Evolutionary conservation across 208 protist genomes (phyloP), one percentile per base, ranked within the genome.

Genomic region (Trichomonas gallinae): DNA sequence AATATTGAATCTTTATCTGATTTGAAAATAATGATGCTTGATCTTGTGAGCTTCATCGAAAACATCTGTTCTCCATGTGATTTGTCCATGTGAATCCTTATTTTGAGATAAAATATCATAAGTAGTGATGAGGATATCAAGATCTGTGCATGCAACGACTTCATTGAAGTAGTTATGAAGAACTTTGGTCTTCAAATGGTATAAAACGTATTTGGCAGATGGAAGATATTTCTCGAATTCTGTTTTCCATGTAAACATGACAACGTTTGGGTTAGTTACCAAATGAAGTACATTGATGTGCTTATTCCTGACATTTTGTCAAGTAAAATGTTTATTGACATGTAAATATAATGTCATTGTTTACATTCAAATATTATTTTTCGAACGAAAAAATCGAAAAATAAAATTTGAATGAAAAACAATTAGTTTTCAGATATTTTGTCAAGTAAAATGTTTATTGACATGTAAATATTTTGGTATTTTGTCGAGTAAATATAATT

Each of bases 201-300:
- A 98, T 26, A 97, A 38, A 31, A 98, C 44, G 1, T 98, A 96
- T 85, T 98, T 98, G 48, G 98, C 85, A 31, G 96, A 44, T 21
- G 98, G 98, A 34, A 97, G 97, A 98, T 98, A 98, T 42, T 98
- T 97, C 48, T 96, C 34, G 63, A 98, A 98, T 91, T 98, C 98
- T 31, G 82, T 72, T 48, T 88, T 97, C 98, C 98, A 98, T 88
- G 97, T 98, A 40, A 96, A 45, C 45, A 98, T 81, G 3, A 98
- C 98, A 3, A 98, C 98, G 0, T 98, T 89, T 15, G 98, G 98
- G 17, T 97, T 98, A 17, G 98, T 97, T 23, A 98, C 97, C 0
- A 98, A 96, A 48, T 98, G 98, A 38, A 98, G 98, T 26, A 98
- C 98, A 36, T 63, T 87, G 40, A 98, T 97, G 6, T 97, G 85